Conservation (phyloP, 805 yeast genomes). For the Jamesozyma spencerorum region DNA sequence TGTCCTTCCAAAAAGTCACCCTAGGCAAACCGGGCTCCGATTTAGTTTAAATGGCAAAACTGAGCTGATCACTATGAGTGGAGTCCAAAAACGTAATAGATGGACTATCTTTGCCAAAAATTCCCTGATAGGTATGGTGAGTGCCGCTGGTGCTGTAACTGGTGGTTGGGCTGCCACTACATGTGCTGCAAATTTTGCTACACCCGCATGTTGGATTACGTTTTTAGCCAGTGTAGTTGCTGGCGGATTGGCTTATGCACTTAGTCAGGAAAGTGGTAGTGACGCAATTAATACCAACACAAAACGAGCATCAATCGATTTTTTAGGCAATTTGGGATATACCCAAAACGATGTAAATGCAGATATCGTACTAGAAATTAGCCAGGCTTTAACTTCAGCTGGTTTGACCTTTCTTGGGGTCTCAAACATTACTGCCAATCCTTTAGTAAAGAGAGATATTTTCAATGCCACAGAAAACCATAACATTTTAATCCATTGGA, state of each 20-base stretch:
- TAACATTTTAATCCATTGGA: constrained; percentile 1
- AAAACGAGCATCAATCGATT: background rate
- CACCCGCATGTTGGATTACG: constrained; percentile 1
- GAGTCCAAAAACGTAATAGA: background rate
- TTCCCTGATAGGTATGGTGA: background rate
- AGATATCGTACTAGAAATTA: background rate
- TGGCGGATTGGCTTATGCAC: constrained; percentile 1
- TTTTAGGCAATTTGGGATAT: constrained; percentile 1
- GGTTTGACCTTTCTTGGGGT: constrained; percentile 1
- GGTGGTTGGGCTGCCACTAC: no score
- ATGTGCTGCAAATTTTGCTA: background rate
- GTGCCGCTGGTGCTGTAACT: constrained; percentile 1
- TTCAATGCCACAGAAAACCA: background rate
- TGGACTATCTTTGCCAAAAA: constrained; percentile 1
- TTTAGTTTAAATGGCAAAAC: no score
- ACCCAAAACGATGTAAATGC: constrained; percentile 1
- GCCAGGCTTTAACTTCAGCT: constrained; percentile 1
- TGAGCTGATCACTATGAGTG: no score
- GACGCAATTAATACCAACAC: background rate
- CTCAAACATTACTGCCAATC: constrained; percentile 1
- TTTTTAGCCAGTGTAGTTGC: background rate
- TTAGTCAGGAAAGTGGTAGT: background rate
- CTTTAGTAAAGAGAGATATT: background rate
- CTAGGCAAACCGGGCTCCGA: background rate
- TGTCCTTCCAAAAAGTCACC: background rate